Percentiles rank a stretch among this genome's conserved stretches.
Conservation (phyloP, 208 protist genomes). For the Trypanosoma melophagium region DNA sequence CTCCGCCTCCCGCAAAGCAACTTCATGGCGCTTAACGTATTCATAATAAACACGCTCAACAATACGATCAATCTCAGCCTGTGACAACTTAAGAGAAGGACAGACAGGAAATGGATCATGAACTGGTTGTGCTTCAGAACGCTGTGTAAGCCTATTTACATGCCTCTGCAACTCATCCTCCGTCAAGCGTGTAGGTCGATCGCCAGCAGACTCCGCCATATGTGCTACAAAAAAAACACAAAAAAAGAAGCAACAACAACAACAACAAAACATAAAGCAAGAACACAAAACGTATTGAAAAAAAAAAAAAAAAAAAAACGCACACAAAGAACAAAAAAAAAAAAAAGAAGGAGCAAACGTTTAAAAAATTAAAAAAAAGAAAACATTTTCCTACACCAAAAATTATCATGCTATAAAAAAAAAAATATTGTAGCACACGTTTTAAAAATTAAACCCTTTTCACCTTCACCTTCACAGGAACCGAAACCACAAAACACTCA, state of each 20-base stretch:
- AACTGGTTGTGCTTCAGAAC: slow-evolving; percentile 26
- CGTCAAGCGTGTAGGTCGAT: slow-evolving; percentile 23
- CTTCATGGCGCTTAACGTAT: slow-evolving; percentile 35
- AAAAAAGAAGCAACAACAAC: slow-evolving; percentile 10
- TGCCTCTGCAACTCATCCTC: slow-evolving; percentile 64
- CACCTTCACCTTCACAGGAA: not conserved
- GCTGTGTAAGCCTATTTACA: slow-evolving; percentile 42
- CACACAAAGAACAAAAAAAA: not conserved
- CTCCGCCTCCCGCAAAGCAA: slow-evolving; percentile 31
- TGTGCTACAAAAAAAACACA: not conserved
- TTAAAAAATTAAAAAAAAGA: slow-evolving; percentile 18
- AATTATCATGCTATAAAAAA: not conserved
- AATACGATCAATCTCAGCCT: slow-evolving; percentile 56
- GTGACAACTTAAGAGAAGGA: slow-evolving; percentile 39
- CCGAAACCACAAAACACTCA: slow-evolving; percentile 21
- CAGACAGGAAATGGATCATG: slow-evolving; percentile 71
- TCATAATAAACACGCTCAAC: slow-evolving; percentile 76
- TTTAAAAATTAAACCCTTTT: not conserved
- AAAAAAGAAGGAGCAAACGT: slow-evolving; percentile 7
- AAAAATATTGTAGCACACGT: not conserved
- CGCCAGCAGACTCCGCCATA: slow-evolving; percentile 2
- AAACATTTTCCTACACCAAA: slow-evolving; percentile 16
- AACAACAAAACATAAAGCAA: not conserved
- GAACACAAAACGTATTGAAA: not conserved
- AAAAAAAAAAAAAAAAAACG: not conserved